Base-by-base conservation (phyloP, 805 yeast genomes). In the Priceomyces melissophilus region DNA sequence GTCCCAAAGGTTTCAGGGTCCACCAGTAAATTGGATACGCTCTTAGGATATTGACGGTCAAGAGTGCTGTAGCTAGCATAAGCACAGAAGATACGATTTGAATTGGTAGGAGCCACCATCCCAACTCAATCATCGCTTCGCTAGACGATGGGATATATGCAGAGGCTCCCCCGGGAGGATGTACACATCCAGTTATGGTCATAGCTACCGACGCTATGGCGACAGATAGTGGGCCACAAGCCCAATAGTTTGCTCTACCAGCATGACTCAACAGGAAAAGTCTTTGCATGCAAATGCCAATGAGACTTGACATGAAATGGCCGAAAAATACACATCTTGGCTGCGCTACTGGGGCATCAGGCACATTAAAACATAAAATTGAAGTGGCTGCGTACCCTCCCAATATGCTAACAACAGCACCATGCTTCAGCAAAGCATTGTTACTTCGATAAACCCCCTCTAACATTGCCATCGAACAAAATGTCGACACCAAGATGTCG, bases 141-240 rank as follows among this genome's bases (percentile, higher is more conserved):
- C 78, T 81, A 0, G 75, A 50, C 1, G 71, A 59, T 0, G 87
- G 84, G 6, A 82, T 57, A 29, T 82, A 52, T 0, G 87, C 86
- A 8, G 82, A 72, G 1, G 87, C 87, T 2, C 88, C 88, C 1
- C 82, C 81, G 0, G 88, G 88, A 0, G 88, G 88, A 54, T 82
- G 87, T 1, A 79, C 75, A 43, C 81, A 73, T 45, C 78, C 78
- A 4, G 71, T 56, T 1, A 79, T 45, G 10, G 74, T 58, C 84
- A 80, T 80, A 2, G 62, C 56, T 9, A 76, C 78, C 7, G 82
- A 73, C 2, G 82, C 51, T 4, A 78, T 43, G 0, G 73, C 82
- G 6, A 80, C 83, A 30, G 80, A 63, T 23, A 82, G 52, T 0
- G 83, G 81, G 2, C 81, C 87, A 13, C 73, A 67, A 8, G 78